A percentile compares a stretch with the other conserved stretches of the same genome.
Evolutionary conservation across 2,329 filamentous ascomycete species (phyloP).

Genomic region (Fusarium floridanum): DNA sequence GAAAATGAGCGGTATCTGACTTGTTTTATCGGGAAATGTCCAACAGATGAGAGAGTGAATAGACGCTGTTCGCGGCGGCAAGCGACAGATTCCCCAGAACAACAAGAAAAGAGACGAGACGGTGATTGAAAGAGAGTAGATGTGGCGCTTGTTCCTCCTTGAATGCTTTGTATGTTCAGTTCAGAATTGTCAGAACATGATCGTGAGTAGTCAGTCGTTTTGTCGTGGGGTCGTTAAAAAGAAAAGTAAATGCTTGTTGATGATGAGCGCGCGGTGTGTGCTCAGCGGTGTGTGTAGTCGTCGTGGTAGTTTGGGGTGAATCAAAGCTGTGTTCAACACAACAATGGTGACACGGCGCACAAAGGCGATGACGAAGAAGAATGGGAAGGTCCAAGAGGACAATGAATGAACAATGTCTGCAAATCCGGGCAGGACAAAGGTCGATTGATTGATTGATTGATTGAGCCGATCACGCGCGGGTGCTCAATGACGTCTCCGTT

Average conservation of each 20-base stretch:
- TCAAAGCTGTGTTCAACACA: constrained; percentile 37
- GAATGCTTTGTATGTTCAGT: constrained; percentile 24
- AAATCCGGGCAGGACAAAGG: constrained; percentile 27
- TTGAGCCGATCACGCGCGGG: not conserved
- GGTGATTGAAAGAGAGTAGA: constrained; percentile 36
- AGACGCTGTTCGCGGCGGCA: constrained; percentile 15
- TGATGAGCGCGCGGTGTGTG: constrained; percentile 15
- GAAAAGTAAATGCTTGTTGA: constrained; percentile 15
- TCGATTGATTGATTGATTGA: not conserved
- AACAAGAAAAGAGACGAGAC: constrained; percentile 24
- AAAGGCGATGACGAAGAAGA: constrained; percentile 20
- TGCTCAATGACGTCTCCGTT: constrained; percentile 24
- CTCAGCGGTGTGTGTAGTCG: constrained; percentile 15
- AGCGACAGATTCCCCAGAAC: constrained; percentile 16
- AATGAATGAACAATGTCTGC: constrained; percentile 24
- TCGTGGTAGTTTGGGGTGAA: constrained; percentile 15
- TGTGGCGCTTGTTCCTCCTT: constrained; percentile 38
- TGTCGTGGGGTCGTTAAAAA: constrained; percentile 20
- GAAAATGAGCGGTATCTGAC: constrained; percentile 21
- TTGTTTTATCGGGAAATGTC: constrained; percentile 21
- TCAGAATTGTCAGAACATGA: constrained; percentile 42
- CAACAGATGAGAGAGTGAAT: constrained; percentile 22
- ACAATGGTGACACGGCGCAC: constrained; percentile 31
- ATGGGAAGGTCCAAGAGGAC: constrained; percentile 4
- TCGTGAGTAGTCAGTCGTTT: constrained; percentile 18